phyloP scores from a whole-genome alignment of 2,329 filamentous ascomycete genomes.

The Colletotrichum spinosum region DNA sequence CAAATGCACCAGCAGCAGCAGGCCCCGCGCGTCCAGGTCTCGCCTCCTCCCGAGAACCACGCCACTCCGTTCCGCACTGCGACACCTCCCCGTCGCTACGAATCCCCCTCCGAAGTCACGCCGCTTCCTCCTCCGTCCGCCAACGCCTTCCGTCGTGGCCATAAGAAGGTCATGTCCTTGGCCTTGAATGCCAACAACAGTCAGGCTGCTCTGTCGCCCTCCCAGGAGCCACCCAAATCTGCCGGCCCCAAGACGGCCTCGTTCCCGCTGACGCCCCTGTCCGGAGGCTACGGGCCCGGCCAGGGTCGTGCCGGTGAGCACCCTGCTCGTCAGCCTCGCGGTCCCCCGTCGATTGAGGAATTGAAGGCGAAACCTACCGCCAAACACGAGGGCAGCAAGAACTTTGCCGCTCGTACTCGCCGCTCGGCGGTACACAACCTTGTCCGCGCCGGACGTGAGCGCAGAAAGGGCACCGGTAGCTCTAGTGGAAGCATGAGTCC shows the following conservation, averaged over 20 bases:
- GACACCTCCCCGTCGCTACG: constrained; percentile 73
- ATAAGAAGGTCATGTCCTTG: constrained; percentile 89
- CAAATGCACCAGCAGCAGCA: constrained; percentile 56
- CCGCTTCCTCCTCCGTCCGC: constrained; percentile 89
- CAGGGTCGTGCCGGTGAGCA: constrained; percentile 95
- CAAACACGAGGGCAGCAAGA: constrained; percentile 96
- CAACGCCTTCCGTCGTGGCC: constrained; percentile 91
- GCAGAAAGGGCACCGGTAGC: constrained; percentile 81
- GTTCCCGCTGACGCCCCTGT: constrained; percentile 83
- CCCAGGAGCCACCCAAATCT: constrained; percentile 63
- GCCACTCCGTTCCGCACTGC: constrained; percentile 68
- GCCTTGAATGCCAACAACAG: constrained; percentile 64
- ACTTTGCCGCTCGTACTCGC: constrained; percentile 93
- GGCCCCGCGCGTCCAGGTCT: constrained; percentile 83
- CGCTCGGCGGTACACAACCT: constrained; percentile 93
- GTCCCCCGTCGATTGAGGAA: constrained; percentile 92
- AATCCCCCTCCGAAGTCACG: constrained; percentile 74
- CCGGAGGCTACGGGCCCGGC: constrained; percentile 90
- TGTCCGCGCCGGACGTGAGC: constrained; percentile 88
- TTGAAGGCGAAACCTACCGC: constrained; percentile 89
- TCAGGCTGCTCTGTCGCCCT: constrained; percentile 56
- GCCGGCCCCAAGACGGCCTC: constrained; percentile 81
- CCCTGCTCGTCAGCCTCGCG: constrained; percentile 90
- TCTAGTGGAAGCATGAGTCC: constrained; percentile 86
- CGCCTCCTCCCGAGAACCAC: constrained; percentile 77